A percentile compares a stretch with the other conserved stretches of the same genome.
phyloP scores from a whole-genome alignment of 2,329 filamentous ascomycete genomes.

The Myriosclerotinia duriaeana region DNA sequence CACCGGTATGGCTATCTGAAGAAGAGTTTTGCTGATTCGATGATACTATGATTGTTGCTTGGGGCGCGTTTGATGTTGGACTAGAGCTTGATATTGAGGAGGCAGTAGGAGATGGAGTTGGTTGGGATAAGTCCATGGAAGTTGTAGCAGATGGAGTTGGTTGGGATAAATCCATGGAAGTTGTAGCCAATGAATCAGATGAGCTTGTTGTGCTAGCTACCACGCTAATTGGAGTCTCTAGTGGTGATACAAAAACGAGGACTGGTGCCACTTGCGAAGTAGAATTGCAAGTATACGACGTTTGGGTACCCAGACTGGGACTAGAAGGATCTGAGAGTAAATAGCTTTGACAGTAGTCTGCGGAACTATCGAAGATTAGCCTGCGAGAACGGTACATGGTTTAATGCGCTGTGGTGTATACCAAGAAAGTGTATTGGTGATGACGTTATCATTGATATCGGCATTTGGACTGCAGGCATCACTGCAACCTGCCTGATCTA shows the following conservation, averaged over 20 bases:
- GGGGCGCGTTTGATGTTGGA: not conserved
- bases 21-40: not conserved
- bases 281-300: not conserved
- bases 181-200: not conserved
- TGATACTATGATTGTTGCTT: not conserved
- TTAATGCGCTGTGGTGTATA: not conserved
- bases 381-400: fast-evolving
- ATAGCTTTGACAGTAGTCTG: not conserved
- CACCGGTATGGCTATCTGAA: not conserved
- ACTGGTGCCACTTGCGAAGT: not conserved
- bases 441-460: not conserved
- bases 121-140: no score
- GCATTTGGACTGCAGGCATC: not conserved
- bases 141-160: not conserved
- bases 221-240: not conserved
- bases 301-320: not conserved
- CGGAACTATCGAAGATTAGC: not conserved
- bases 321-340: not conserved
- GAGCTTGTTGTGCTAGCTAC: not conserved
- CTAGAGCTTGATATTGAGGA: not conserved
- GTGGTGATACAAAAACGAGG: not conserved
- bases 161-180: no score
- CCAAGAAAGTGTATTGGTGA: not conserved
- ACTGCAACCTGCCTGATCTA: not conserved
- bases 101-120: not conserved